A percentile compares a stretch with the other conserved stretches of the same genome.
phyloP scores from a whole-genome alignment of 1,284 basidiomycete species.

The Ceratobasidium sp. region DNA sequence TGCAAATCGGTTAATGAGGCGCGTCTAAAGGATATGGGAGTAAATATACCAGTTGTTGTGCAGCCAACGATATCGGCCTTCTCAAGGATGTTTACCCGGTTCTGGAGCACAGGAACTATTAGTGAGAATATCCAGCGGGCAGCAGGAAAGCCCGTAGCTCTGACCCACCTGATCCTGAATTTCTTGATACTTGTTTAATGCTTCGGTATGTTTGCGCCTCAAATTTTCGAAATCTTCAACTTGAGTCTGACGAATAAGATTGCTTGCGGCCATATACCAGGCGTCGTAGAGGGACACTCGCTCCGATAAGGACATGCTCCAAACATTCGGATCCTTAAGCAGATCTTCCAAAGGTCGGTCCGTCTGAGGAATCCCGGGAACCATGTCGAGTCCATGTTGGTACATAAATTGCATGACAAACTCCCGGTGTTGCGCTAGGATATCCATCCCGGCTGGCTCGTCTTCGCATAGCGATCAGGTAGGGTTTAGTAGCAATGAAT shows the following conservation, averaged over 20 bases:
- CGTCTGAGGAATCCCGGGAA: slow-evolving; percentile 25
- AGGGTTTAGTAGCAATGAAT: too few relatives aligned
- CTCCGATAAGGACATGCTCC: slow-evolving; percentile 39
- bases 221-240: slow-evolving; percentile 10
- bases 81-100: slow-evolving; percentile 65
- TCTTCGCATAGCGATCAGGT: too few relatives aligned
- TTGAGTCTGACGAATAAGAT: slow-evolving; percentile 17
- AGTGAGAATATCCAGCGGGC: slow-evolving; percentile 13
- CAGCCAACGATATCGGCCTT: slow-evolving; percentile 76
- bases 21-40: too few relatives aligned
- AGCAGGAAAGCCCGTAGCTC: not conserved
- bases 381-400: not conserved
- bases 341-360: slow-evolving; percentile 1
- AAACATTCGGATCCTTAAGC: slow-evolving; percentile 20
- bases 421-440: too few relatives aligned
- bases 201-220: not conserved
- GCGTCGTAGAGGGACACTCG: slow-evolving; percentile 10
- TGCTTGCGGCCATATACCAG: slow-evolving; percentile 6
- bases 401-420: slow-evolving; percentile 2
- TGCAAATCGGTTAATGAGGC: not conserved
- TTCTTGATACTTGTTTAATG: not conserved
- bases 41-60: slow-evolving; percentile 70
- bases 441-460: too few relatives aligned
- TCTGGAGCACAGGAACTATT: too few relatives aligned
- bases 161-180: slow-evolving; percentile 22